Base-by-base conservation (phyloP, 2,329 filamentous ascomycete genomes). In the Ophiosphaerella narmari region DNA sequence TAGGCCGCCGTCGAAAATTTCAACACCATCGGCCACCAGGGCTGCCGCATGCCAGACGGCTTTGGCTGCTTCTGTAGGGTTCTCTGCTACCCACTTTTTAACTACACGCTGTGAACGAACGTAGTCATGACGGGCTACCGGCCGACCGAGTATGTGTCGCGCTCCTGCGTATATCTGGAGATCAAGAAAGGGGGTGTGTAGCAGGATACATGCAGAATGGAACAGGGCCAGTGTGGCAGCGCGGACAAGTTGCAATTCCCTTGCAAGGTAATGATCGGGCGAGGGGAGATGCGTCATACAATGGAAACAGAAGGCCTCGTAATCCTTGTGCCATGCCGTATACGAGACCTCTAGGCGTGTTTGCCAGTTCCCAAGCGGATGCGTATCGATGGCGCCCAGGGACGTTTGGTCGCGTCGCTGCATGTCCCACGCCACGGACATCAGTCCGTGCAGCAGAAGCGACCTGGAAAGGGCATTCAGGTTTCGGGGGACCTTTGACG, bases 401-500 rank as follows among this genome's bases (percentile, higher is more conserved):
- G 81, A 80, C 0, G 83, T 86, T 59, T 86, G 83, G 47, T 86
- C 84, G 6, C 84, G 75, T 1, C 84, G 75, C 43, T 82, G 80
- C 73, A 87, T 80, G 50, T 86, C 84, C 77, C 83, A 85, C 2
- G 79, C 78, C 3, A 86, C 77, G 0, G 82, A 84, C 83, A 87
- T 86, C 1, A 86, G 68, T 0, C 84, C 84, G 40, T 86, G 84
- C 0, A 86, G 72, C 1, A 86, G 66, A 1, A 86, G 68, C 0
- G 83, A 68, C 0, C 82, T 73, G 0, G 83, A 82, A 0, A 86
- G 60, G 0, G 75, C 75, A 50, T 83, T 84, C 0, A 86, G 73
- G 66, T 12, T 73, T 59, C 31, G 73, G 43, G 21, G 77, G 0
- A 66, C 52, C 2, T 43, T 39, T 7, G 65, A 48, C 3, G 59